These are phyloP conservation scores for Saccharomycopsis selenospora DNA, from an alignment of 805 yeast genomes.

Conservation along the genomic window DNA sequence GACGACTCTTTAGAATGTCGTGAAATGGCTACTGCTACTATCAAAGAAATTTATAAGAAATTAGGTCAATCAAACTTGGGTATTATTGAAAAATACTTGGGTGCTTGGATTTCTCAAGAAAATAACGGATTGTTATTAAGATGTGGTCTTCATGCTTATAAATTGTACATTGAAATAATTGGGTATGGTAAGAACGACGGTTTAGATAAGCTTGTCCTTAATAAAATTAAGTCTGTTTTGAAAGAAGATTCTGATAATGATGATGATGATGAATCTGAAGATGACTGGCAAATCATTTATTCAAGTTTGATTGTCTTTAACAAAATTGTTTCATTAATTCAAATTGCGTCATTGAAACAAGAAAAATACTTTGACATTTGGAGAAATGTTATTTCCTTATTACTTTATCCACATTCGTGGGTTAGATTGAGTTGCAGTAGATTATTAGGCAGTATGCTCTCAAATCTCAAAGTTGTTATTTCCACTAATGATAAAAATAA, in stretches of 20 bases:
- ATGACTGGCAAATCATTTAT: constrained; percentile 76
- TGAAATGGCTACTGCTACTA: constrained; percentile 67
- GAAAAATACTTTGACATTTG: constrained; percentile 37
- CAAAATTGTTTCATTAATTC: constrained; percentile 32
- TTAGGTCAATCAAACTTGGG: constrained; percentile 32
- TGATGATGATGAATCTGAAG: constrained; percentile 32
- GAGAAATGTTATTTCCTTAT: constrained; percentile 42
- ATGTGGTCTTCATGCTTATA: constrained; percentile 70
- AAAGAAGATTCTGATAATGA: constrained; percentile 32
- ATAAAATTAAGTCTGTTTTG: constrained; percentile 23
- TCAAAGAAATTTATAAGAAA: constrained; percentile 47
- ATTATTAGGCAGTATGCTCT: constrained; percentile 46
- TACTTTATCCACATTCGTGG: constrained; percentile 90
- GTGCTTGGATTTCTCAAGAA: constrained; percentile 58
- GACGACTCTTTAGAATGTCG: constrained; percentile 77
- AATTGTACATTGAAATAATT: constrained; percentile 46
- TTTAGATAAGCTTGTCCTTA: constrained; percentile 36
- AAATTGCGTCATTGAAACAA: constrained; percentile 24
- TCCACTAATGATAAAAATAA: background rate
- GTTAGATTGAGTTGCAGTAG: constrained; percentile 63
- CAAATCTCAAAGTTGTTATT: constrained; percentile 30
- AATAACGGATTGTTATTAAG: constrained; percentile 47
- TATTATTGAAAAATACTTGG: constrained; percentile 34
- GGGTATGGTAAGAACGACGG: constrained; percentile 34
- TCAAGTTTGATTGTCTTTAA: constrained; percentile 48